Evolutionary conservation across 306 rosid species (phyloP), one percentile per base, ranked within the genome.

Genomic region (Acmispon strigosus): DNA sequence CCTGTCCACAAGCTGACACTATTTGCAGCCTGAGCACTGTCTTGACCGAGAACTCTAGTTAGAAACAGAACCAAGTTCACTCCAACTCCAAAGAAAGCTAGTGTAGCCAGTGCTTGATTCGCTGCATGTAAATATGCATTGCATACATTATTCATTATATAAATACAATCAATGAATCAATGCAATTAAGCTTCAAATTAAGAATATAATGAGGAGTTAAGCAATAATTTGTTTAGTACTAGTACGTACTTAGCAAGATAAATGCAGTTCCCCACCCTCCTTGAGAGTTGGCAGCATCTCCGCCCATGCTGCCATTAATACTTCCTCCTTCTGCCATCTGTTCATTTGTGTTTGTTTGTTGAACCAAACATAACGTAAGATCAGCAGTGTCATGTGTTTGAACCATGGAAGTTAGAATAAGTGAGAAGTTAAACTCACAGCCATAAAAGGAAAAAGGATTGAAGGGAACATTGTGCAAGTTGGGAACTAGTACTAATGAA

Each of bases 61-160:
- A 86, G 72, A 55, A 86, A 86, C 76, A 86, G 16, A 34, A 86
- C 88, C 78, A 86, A 70, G 80, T 86, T 86, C 58, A 86, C 90
- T 54, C 84, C 88, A 13, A 86, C 90, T 16, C 90, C 90, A 41
- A 86, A 86, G 78, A 86, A 86, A 27, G 90, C 88, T 29, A 86
- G 67, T 16, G 88, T 86, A 8, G 88, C 90, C n/a, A 86, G 51
- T 13, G 84, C 88, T 86, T 86, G 88, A 68, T 86, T 86, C 13
- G 29, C 90, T 86, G 70, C 71, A 59, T 73, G 54, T 3, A 42
- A 17, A 34, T 12, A n/a, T n/a, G n/a, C n/a, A n/a, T n/a, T n/a
- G n/a, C 20, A 36, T 36, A 0, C 41, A 36, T 36, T 36, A 36
- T 36, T 36, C 34, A 27, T 27, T 22, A 22, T 22, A 22, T 22